Base-by-base conservation (phyloP, 768 basidiomycete genomes). In the Heimioporus sp. region DNA sequence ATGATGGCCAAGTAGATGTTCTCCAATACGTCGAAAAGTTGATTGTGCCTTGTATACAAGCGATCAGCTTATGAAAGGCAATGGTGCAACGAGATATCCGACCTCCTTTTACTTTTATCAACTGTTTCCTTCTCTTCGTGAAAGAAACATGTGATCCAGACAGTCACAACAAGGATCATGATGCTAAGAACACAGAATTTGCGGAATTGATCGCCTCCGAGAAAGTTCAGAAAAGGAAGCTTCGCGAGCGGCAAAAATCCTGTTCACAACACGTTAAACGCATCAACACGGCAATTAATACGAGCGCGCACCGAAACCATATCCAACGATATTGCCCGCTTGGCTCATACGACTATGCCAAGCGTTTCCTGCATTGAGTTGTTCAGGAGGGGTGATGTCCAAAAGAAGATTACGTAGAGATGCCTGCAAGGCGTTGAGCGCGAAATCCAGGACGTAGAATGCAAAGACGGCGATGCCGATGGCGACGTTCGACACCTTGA, bases 291-390 rank as follows among this genome's bases (percentile, higher is more conserved):
- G 7, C 15, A 31, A 31, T 34, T 16, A 35, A 13, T 12, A 35
- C 35, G 16, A 35, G 35, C 21, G 53, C 80, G 52, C 63, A 89
- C 92, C 94, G 65, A 96, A 88, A 2, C 90, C 90, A 72, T 86
- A 98, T 10, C 97, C 97, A 56, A 98, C 68, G 44, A 98, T 96
- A 65, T 97, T 98, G 19, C 94, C 97, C n/a, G 93, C 85, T 65
- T 98, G 93, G 40, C 85, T 87, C 90, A 98, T 97, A 55, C 92
- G 79, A 42, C 95, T 90, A 55, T 98, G 94, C 94, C 96, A 99
- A 32, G 97, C 97, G 72, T 98, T 99, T 5, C 88, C 93, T n/a
- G 85, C 80, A 50, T 87, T 93, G 12, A 98, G 81, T 67, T 98
- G 96, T 55, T 86, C 81, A 13, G 90, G 81, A 7, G 97, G 95